phyloP scores from a whole-genome alignment of 2,329 filamentous ascomycete species.

The Sporothrix inflata region DNA sequence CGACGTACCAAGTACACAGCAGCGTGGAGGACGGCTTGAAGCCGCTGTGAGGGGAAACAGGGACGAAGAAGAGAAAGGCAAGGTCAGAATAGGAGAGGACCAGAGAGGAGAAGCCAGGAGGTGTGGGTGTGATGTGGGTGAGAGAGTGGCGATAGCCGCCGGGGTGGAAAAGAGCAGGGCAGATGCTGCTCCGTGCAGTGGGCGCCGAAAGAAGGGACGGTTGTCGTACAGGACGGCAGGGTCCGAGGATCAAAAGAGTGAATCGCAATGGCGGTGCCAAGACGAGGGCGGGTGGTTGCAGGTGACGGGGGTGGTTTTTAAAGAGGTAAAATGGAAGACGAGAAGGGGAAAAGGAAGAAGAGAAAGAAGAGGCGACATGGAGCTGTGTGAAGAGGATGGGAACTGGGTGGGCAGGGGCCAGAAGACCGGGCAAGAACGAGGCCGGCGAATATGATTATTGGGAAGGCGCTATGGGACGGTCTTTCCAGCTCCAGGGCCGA shows the following conservation, averaged over 20 bases:
- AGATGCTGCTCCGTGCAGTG: constrained; percentile 19
- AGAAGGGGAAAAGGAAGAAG: not conserved
- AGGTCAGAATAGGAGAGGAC: not conserved
- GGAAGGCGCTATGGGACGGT: constrained; percentile 14
- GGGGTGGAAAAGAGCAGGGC: constrained; percentile 11
- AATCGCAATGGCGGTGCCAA: constrained; percentile 11
- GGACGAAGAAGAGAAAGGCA: not conserved
- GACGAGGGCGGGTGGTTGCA: constrained; percentile 10
- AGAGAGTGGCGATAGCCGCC: constrained; percentile 11
- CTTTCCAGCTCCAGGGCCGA: constrained; percentile 6
- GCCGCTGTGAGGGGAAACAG: not conserved
- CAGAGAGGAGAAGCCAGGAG: not conserved
- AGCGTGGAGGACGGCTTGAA: not conserved
- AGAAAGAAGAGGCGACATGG: not conserved
- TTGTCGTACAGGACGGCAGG: constrained; percentile 15
- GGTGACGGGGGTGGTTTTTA: not conserved
- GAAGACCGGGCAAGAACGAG: constrained; percentile 14
- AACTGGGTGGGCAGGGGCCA: not conserved
- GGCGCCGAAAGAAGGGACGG: constrained; percentile 2
- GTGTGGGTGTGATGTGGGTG: constrained; percentile 9
- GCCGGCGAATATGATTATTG: not conserved
- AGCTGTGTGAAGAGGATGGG: not conserved
- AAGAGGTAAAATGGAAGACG: not conserved
- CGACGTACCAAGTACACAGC: not conserved
- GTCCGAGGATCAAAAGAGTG: constrained; percentile 5